phyloP scores from a whole-genome alignment of 2,329 filamentous ascomycete species.

The Aureobasidium sp. region DNA sequence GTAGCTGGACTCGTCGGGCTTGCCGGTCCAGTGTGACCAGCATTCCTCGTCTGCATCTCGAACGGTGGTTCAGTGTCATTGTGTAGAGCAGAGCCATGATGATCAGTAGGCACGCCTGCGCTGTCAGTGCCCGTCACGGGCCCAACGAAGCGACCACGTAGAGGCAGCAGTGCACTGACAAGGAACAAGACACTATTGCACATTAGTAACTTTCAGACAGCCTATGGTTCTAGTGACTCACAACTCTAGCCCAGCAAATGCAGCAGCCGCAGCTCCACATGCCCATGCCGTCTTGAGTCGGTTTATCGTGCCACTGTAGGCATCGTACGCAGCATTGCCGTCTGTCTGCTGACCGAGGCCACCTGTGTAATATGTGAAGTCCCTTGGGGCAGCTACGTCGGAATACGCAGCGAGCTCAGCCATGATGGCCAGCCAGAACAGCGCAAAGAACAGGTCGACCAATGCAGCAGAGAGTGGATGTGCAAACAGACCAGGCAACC shows the following conservation, averaged over 20 bases:
- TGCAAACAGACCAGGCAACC: neutral
- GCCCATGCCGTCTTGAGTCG: slow-evolving; percentile 8
- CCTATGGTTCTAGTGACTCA: neutral
- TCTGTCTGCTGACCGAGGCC: neutral
- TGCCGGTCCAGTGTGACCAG: neutral
- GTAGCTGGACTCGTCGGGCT: neutral
- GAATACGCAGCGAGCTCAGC: slow-evolving; percentile 9
- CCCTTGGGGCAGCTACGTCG: neutral
- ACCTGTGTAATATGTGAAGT: neutral
- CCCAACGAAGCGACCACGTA: neutral
- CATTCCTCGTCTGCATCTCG: neutral
- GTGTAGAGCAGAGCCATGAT: neutral
- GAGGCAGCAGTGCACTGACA: slow-evolving; percentile 1
- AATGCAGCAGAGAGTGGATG: neutral
- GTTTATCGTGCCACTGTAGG: neutral
- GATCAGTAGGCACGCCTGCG: neutral
- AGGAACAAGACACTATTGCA: slow-evolving; percentile 3
- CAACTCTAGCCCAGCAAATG: slow-evolving; percentile 9
- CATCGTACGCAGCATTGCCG: neutral
- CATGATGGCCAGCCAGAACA: slow-evolving; percentile 13
- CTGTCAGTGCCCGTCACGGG: neutral
- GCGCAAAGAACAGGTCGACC: neutral
- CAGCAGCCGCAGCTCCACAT: slow-evolving; percentile 12
- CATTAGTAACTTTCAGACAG: neutral
- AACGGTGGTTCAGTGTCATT: neutral